Evolutionary conservation across 495 filamentous ascomycete genomes (phyloP).

Genomic region (Tuber indicum): DNA sequence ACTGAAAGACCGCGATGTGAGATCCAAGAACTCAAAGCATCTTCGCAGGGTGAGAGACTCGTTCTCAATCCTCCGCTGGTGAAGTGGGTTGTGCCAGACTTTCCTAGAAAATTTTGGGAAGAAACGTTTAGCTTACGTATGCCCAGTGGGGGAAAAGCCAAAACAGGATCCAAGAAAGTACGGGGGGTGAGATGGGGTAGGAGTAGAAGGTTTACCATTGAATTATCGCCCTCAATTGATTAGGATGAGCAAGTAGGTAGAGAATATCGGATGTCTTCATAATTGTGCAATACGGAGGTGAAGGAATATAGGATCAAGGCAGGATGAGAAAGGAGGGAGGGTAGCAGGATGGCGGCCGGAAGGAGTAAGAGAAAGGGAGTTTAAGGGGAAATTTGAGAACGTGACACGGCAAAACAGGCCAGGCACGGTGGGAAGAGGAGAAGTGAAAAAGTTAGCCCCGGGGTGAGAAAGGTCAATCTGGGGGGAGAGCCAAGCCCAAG

Average conservation of each 20-base stretch:
- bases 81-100: conserved; percentile 89
- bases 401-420: background rate
- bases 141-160: background rate
- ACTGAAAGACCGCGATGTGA: conserved; percentile 88
- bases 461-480: background rate
- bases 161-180: background rate
- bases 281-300: conserved; percentile 20
- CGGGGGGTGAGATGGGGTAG: background rate
- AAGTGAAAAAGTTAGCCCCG: background rate
- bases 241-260: conserved; percentile 72
- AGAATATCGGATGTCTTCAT: conserved; percentile 51
- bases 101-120: conserved; percentile 55
- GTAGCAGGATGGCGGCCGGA: conserved; percentile 1
- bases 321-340: background rate
- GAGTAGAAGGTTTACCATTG: conserved; percentile 66
- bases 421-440: background rate
- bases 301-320: background rate
- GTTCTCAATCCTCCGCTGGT: conserved; percentile 68
- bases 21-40: conserved; percentile 80
- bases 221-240: conserved; percentile 73
- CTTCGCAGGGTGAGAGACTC: conserved; percentile 64
- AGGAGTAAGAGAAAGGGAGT: conserved; percentile 7
- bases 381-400: background rate
- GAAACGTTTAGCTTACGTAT: background rate
- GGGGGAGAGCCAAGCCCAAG: too few relatives aligned